Base-by-base conservation (phyloP, 179 eudicot species). In the Beta macrorhiza region DNA sequence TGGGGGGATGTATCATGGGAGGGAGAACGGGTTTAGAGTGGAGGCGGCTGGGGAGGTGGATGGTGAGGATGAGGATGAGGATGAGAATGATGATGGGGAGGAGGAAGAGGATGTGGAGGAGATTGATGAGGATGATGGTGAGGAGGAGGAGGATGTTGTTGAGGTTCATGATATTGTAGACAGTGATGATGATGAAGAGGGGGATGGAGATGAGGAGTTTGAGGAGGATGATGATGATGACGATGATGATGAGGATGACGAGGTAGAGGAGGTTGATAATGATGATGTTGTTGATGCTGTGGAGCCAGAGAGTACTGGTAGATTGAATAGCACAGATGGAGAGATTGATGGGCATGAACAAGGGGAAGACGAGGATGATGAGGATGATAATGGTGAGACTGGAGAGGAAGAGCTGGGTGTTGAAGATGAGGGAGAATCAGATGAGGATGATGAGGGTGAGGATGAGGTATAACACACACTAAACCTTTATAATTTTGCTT, bases 301-400 rank as follows among this genome's bases (percentile, higher is more conserved):
- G 7, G 92, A 82, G 78, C 90, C 90, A 0, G 91, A 76, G 84
- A 90, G 86, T 77, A 82, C 87, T 0, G 90, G 93, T 65, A 82
- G 96, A 77, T 72, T 87, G 81, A 77, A 69, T 11, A 86, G 91
- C 77, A 85, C 90, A 1, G 97, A 90, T 79, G 98, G 97, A 9
- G 98, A 95, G 87, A 95, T 95, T 77, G 98, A 95, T 88, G 98
- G 89, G 5, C 98, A 95, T 84, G 98, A 95, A 83, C 98, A 95
- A 74, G 97, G 98, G 47, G 98, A 95, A 82, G 97, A 92, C 12
- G 94, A 87, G 71, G 95, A 84, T 14, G 97, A 89, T 61, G 98
- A 91, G 83, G 98, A 94, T 85, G 94, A 92, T 82, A 83, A 91
- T 74, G 98, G 96, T 4, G 97, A 91, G 84, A 91, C 97, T 0